phyloP scores from a whole-genome alignment of 768 basidiomycete genomes.

The Pleurotus eryngii region DNA sequence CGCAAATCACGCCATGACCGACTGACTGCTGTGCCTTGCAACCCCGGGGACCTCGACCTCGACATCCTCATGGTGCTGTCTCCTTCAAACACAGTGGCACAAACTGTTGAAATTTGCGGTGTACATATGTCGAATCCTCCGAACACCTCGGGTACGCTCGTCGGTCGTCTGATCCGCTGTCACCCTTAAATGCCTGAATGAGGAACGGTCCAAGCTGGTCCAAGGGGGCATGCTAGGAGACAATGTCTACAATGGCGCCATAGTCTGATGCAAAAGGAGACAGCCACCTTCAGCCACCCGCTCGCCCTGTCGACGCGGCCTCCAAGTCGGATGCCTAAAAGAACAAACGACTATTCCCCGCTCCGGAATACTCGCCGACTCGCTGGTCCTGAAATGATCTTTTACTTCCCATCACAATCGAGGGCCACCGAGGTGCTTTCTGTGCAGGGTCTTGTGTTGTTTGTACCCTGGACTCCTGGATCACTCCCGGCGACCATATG shows the following conservation, averaged over 20 bases:
- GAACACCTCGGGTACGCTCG: neutral
- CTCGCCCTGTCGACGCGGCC: neutral
- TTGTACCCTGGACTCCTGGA: neutral
- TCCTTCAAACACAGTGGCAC: no score
- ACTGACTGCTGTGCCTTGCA: no score
- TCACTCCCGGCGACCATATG: neutral
- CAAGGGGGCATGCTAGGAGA: no score
- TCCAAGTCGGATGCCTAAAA: neutral
- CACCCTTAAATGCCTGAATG: neutral
- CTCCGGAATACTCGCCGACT: neutral
- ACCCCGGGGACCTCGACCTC: no score
- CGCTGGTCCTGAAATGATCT: slow-evolving; percentile 4
- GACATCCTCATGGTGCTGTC: no score
- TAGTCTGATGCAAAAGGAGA: neutral
- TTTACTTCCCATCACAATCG: slow-evolving; percentile 3
- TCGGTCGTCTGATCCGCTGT: neutral
- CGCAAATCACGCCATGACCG: no score
- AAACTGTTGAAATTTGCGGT: no score
- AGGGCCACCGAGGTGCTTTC: neutral
- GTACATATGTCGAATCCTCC: neutral
- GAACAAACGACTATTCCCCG: neutral
- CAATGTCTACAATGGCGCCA: no score
- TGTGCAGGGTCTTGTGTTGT: neutral
- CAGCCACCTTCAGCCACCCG: neutral
- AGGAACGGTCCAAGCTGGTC: no score